Evolutionary conservation across 2,329 filamentous ascomycete species (phyloP).

Genomic region (Botrytis aclada): DNA sequence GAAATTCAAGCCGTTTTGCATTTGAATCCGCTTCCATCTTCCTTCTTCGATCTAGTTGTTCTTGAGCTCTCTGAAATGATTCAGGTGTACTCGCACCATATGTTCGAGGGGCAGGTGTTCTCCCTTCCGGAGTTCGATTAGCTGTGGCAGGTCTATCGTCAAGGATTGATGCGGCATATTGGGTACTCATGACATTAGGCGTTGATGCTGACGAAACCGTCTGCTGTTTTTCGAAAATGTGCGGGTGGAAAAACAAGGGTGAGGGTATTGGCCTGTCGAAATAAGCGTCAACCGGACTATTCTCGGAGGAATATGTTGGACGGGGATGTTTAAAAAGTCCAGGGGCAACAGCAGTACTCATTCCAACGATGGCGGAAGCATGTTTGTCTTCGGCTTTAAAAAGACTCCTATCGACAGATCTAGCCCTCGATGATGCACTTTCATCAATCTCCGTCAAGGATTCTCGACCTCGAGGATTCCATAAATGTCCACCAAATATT

Average conservation of each 20-base stretch:
- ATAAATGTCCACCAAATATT: constrained; percentile 30
- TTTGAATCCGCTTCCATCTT: constrained; percentile 40
- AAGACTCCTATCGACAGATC: constrained; percentile 60
- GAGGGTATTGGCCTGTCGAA: constrained; percentile 32
- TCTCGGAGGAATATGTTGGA: constrained; percentile 28
- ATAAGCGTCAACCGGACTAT: constrained; percentile 25
- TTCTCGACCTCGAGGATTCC: constrained; percentile 28
- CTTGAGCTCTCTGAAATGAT: constrained; percentile 41
- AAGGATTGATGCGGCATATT: constrained; percentile 37
- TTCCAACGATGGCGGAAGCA: constrained; percentile 58
- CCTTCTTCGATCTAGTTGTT: constrained; percentile 35
- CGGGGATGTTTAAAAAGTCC: constrained; percentile 45
- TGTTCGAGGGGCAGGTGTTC: constrained; percentile 39
- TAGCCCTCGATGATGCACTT: constrained; percentile 49
- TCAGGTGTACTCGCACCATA: constrained; percentile 43
- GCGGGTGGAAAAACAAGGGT: constrained; percentile 35
- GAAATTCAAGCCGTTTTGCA: constrained; percentile 33
- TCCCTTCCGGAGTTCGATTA: constrained; percentile 44
- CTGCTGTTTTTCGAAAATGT: constrained; percentile 30
- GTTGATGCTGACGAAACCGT: constrained; percentile 29
- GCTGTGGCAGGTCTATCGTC: constrained; percentile 50
- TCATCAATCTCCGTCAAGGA: constrained; percentile 42
- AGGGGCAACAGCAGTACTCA: constrained; percentile 60
- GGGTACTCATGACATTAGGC: constrained; percentile 28
- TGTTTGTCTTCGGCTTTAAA: constrained; percentile 63